Conservation (phyloP, 805 yeast species). For the Hanseniaspora thailandica region DNA sequence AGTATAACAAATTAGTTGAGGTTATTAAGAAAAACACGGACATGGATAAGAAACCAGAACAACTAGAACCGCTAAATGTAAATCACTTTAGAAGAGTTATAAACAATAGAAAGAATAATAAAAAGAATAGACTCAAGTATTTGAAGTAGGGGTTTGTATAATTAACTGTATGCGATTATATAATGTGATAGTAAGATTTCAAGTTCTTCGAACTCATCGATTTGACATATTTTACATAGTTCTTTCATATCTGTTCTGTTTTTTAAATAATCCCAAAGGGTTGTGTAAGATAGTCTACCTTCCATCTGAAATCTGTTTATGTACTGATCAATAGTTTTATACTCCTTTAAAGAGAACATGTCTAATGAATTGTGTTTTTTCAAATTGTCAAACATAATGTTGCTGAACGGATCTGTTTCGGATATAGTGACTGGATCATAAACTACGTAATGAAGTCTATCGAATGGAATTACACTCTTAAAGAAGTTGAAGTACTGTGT, state of each 20-base stretch:
- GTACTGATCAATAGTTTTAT: background rate
- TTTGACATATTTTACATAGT: conserved; percentile 1
- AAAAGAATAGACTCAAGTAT: conserved; percentile 2
- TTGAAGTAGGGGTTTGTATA: background rate
- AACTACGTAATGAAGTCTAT: conserved; percentile 3
- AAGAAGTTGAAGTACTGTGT: background rate
- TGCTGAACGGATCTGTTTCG: background rate
- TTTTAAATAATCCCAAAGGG: background rate
- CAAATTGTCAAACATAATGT: conserved; percentile 8
- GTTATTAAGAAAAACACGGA: background rate
- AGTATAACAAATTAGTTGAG: conserved; percentile 4
- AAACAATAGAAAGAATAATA: background rate
- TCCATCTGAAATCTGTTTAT: background rate
- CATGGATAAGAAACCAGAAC: conserved; percentile 5
- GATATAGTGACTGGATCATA: conserved; percentile 4
- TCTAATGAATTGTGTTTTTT: background rate
- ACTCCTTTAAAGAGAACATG: background rate
- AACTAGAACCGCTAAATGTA: background rate
- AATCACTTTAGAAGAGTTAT: conserved; percentile 12
- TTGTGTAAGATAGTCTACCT: background rate
- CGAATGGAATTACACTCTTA: background rate
- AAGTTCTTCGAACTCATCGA: conserved; percentile 11
- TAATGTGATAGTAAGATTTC: conserved; percentile 7
- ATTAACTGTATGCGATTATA: background rate
- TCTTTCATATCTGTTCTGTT: background rate